These are phyloP conservation scores for Protomyces gravidus DNA, from an alignment of 1,139 yeast species.

Conservation along the genomic window DNA sequence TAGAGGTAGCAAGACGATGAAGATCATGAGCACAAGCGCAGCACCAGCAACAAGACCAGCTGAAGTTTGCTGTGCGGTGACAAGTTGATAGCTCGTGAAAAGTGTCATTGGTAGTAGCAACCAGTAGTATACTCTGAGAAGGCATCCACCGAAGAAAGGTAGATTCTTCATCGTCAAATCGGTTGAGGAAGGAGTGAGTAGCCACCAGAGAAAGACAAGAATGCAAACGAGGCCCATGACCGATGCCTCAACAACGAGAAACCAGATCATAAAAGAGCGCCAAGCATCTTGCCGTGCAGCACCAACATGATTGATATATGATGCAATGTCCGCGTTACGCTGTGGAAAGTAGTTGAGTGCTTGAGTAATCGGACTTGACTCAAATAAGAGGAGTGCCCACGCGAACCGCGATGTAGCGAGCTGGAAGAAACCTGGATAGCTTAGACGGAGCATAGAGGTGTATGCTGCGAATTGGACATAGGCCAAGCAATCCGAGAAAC, in stretches of 20 bases:
- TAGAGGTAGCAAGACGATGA: slow-evolving; percentile 37
- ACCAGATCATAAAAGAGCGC: slow-evolving; percentile 42
- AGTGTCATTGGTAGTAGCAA: slow-evolving; percentile 40
- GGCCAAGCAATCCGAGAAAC: slow-evolving; percentile 48
- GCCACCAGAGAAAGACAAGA: slow-evolving; percentile 20
- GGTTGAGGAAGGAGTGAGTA: slow-evolving; percentile 17
- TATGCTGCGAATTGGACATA: slow-evolving; percentile 59
- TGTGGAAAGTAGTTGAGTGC: slow-evolving; percentile 22
- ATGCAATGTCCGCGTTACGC: slow-evolving; percentile 36
- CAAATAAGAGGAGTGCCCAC: slow-evolving; percentile 44
- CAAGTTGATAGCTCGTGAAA: slow-evolving; percentile 40
- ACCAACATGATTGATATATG: slow-evolving; percentile 36
- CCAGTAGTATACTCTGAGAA: slow-evolving; percentile 23
- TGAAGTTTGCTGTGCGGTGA: slow-evolving; percentile 35
- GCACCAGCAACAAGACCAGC: slow-evolving; percentile 37
- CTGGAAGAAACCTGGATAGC: slow-evolving; percentile 63
- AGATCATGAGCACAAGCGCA: slow-evolving; percentile 38
- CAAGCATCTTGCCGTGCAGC: slow-evolving; percentile 38
- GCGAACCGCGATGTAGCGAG: slow-evolving; percentile 48
- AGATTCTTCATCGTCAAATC: slow-evolving; percentile 13
- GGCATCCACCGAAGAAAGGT: slow-evolving; percentile 19
- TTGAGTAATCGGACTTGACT: slow-evolving; percentile 33
- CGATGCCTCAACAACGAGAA: slow-evolving; percentile 36
- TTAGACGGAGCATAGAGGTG: slow-evolving; percentile 53
- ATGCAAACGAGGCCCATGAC: slow-evolving; percentile 25